phyloP scores from a whole-genome alignment of 2,329 filamentous ascomycete genomes.

The Xylaria sp. region DNA sequence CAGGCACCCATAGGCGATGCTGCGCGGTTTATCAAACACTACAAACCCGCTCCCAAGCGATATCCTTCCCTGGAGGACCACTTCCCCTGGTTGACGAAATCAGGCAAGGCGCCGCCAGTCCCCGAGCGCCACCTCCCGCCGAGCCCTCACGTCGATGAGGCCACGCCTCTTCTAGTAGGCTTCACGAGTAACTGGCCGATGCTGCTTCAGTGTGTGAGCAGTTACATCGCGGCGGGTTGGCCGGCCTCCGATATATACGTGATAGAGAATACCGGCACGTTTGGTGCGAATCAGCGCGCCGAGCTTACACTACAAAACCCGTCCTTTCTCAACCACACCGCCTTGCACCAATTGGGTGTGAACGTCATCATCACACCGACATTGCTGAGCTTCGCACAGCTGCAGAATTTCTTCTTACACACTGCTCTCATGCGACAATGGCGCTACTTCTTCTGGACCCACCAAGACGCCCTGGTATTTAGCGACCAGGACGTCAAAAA shows the following conservation, averaged over 20 bases:
- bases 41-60: constrained; percentile 49
- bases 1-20: constrained; percentile 39
- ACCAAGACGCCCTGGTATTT: constrained; percentile 60
- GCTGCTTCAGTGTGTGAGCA: constrained; percentile 63
- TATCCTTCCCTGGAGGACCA: constrained; percentile 52
- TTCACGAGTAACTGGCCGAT: constrained; percentile 65
- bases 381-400: constrained; percentile 60
- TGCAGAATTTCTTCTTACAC: constrained; percentile 61
- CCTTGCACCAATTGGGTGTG: constrained; percentile 60
- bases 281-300: constrained; percentile 59
- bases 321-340: constrained; percentile 65
- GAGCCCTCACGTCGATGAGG: constrained; percentile 50
- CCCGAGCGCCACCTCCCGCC: constrained; percentile 51
- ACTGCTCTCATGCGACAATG: constrained; percentile 56
- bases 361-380: constrained; percentile 61
- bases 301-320: constrained; percentile 62
- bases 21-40: constrained; percentile 44
- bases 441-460: constrained; percentile 61
- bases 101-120: constrained; percentile 46
- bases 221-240: constrained; percentile 67
- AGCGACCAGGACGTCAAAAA: constrained; percentile 55
- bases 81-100: constrained; percentile 53
- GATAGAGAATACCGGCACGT: constrained; percentile 66
- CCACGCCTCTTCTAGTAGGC: constrained; percentile 59
- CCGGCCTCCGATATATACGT: constrained; percentile 64